These are phyloP conservation scores for Metarhizium anisopliae DNA, from an alignment of 2,329 filamentous ascomycete genomes.

Conservation along the genomic window DNA sequence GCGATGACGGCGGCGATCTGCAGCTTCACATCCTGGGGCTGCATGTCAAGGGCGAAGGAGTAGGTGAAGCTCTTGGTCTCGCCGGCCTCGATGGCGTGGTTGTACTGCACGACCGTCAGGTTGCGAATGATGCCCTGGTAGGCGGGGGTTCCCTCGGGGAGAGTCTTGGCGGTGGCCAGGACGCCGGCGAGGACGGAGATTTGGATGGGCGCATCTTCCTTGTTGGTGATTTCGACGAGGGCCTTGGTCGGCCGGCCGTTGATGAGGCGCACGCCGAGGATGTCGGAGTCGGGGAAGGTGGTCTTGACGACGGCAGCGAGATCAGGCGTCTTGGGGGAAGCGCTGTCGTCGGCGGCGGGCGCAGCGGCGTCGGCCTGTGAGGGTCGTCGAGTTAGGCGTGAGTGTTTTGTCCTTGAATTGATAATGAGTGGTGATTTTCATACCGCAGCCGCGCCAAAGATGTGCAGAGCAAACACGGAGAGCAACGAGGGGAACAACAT, in stretches of 20 bases:
- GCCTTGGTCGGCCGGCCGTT: conserved; percentile 83
- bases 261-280: conserved; percentile 92
- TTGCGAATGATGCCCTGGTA: conserved; percentile 65
- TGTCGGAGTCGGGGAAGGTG: conserved; percentile 61
- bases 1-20: conserved; percentile 67
- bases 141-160: conserved; percentile 34
- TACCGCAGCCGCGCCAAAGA: conserved; percentile 7
- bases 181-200: conserved; percentile 70
- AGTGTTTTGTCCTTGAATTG: not conserved
- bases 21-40: conserved; percentile 79
- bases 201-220: conserved; percentile 66
- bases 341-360: conserved; percentile 1
- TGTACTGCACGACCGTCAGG: conserved; percentile 69
- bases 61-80: conserved; percentile 70
- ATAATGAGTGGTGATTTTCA: not conserved
- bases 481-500: conserved; percentile 8
- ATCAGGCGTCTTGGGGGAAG: conserved; percentile 1
- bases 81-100: conserved; percentile 64
- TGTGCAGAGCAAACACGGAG: conserved; percentile 6
- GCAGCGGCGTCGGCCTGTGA: conserved; percentile 8
- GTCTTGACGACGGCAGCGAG: conserved; percentile 50
- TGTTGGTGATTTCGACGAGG: conserved; percentile 74
- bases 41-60: conserved; percentile 82
- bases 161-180: conserved; percentile 50
- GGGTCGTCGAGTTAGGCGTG: not conserved